These are phyloP conservation scores for Cardiosporidium cionae DNA, from an alignment of 169 alveolate species.

Conservation along the genomic window DNA sequence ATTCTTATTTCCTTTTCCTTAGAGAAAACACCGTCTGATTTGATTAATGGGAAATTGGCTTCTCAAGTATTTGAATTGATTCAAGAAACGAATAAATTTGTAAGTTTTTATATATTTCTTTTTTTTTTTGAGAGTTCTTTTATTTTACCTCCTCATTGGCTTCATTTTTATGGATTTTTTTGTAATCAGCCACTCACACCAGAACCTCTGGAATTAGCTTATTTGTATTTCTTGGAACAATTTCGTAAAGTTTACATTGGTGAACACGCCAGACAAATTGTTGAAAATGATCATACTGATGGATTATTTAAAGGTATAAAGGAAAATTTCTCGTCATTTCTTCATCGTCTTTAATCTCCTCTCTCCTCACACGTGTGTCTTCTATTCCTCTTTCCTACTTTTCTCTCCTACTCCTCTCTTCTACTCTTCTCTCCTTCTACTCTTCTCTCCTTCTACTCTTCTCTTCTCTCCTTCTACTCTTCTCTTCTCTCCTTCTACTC, in stretches of 20 bases:
- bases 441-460: no score
- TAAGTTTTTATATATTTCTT: neutral
- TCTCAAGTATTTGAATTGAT: slow-evolving; percentile 19
- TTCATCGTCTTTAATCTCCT: neutral
- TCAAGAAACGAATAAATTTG: slow-evolving; percentile 17
- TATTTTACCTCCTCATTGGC: neutral
- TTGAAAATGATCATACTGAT: neutral
- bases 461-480: no score
- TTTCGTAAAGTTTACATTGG: slow-evolving; percentile 81
- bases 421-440: no score
- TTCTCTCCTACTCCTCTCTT: no score
- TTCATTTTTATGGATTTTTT: no score
- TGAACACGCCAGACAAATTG: slow-evolving; percentile 73
- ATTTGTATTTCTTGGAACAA: slow-evolving; percentile 78
- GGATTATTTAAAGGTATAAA: slow-evolving; percentile 3
- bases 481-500: no score
- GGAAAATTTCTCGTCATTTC: slow-evolving; percentile 11
- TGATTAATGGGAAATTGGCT: slow-evolving; percentile 23
- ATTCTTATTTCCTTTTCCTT: no score
- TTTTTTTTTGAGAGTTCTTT: no score
- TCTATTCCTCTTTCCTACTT: no score
- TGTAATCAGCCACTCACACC: slow-evolving; percentile 43
- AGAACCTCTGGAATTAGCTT: slow-evolving; percentile 67
- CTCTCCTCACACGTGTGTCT: no score
- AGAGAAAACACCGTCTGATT: no score